Conservation (phyloP, 1,284 basidiomycete genomes). For the Sporisorium sorghi region DNA sequence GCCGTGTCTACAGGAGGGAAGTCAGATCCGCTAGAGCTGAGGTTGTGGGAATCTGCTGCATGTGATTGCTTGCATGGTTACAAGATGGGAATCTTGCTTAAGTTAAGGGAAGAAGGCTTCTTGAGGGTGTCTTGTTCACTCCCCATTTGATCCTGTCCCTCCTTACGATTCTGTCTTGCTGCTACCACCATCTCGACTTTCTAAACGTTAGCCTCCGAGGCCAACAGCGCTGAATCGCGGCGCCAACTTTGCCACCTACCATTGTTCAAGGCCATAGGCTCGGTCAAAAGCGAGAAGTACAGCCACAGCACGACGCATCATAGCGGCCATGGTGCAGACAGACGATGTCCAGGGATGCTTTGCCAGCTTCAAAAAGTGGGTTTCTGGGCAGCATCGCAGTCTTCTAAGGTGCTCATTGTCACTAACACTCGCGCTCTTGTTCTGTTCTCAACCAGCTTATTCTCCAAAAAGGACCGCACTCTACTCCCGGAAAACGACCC, state of each 20-base stretch:
- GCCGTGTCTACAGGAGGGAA: too few relatives aligned
- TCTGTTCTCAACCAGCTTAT: slow-evolving; percentile 10
- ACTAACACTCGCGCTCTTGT: not conserved
- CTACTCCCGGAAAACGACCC: slow-evolving; percentile 38
- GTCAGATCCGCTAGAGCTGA: too few relatives aligned
- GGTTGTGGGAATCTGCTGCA: too few relatives aligned
- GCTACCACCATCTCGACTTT: not conserved
- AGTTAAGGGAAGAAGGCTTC: too few relatives aligned
- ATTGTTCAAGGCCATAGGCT: not conserved
- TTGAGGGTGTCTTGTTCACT: not conserved
- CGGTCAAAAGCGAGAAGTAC: not conserved
- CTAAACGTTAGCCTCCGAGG: not conserved
- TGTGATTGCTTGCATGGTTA: too few relatives aligned
- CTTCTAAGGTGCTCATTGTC: not conserved
- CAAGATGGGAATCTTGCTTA: too few relatives aligned
- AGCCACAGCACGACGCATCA: not conserved
- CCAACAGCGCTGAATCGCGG: too few relatives aligned
- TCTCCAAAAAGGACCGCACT: slow-evolving; percentile 31
- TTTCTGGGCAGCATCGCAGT: not conserved
- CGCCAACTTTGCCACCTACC: not conserved
- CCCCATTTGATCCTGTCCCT: not conserved
- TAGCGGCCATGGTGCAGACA: slow-evolving; percentile 4
- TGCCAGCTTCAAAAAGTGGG: slow-evolving; percentile 29
- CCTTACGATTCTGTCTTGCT: not conserved
- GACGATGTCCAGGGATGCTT: slow-evolving; percentile 36